Conservation (phyloP, 106 monocot species). For the Vanilla planifolia region DNA sequence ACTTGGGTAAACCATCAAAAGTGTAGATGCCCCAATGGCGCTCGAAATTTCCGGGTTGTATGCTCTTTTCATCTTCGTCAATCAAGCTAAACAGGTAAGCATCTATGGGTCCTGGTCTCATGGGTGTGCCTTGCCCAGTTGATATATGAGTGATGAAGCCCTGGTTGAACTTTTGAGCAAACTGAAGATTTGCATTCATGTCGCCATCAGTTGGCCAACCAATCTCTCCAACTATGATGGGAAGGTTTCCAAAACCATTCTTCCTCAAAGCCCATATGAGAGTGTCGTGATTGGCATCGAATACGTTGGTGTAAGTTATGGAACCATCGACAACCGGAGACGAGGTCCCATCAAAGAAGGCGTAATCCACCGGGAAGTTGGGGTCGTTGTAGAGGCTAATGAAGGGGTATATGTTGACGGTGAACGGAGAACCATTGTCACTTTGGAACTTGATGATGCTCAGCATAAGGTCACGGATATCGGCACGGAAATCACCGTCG, state of each 20-base stretch:
- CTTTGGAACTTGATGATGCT: constrained; percentile 61
- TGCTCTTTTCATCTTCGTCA: constrained; percentile 79
- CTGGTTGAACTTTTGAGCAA: constrained; percentile 63
- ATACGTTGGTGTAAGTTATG: constrained; percentile 52
- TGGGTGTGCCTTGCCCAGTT: constrained; percentile 55
- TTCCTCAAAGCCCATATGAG: constrained; percentile 63
- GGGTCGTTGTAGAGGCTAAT: constrained; percentile 76
- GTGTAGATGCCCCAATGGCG: constrained; percentile 77
- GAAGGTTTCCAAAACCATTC: constrained; percentile 66
- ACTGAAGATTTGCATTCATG: constrained; percentile 50
- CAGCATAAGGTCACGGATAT: constrained; percentile 75
- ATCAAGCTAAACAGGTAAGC: constrained; percentile 81
- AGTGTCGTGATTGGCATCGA: constrained; percentile 84
- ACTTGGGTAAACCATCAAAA: constrained; percentile 63
- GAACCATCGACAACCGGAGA: constrained; percentile 35
- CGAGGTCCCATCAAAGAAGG: constrained; percentile 67
- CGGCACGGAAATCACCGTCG: constrained; percentile 70
- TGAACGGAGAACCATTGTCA: constrained; percentile 64
- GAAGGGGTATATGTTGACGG: constrained; percentile 93
- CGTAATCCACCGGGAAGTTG: constrained; percentile 73
- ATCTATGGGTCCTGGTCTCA: constrained; percentile 57
- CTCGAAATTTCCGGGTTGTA: constrained; percentile 82
- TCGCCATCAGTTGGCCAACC: constrained; percentile 94
- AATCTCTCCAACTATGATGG: constrained; percentile 70
- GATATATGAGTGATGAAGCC: constrained; percentile 55